phyloP scores from a whole-genome alignment of 1,139 yeast species.

The Geotrichum candidum region DNA sequence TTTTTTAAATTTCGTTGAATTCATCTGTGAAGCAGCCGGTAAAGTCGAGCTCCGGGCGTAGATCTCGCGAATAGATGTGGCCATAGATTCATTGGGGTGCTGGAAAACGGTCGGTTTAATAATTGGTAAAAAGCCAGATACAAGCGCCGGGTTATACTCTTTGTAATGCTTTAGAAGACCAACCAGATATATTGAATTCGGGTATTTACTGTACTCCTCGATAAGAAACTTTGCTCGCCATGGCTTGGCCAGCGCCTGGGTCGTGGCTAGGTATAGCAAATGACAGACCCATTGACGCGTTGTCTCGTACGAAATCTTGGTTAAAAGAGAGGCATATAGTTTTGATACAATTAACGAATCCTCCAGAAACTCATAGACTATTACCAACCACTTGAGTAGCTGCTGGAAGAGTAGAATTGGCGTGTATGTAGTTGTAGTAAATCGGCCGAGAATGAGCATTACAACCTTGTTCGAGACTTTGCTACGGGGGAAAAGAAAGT shows the following conservation, averaged over 20 bases:
- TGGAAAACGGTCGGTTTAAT: slow-evolving; percentile 27
- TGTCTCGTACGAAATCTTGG: slow-evolving; percentile 42
- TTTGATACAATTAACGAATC: slow-evolving; percentile 26
- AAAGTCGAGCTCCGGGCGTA: neutral
- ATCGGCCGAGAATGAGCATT: slow-evolving; percentile 13
- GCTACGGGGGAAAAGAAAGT: slow-evolving; percentile 15
- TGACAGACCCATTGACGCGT: slow-evolving; percentile 43
- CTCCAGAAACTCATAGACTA: slow-evolving; percentile 33
- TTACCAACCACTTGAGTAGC: slow-evolving; percentile 40
- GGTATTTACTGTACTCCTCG: slow-evolving; percentile 34
- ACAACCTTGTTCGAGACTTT: slow-evolving; percentile 18
- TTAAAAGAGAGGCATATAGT: slow-evolving; percentile 39
- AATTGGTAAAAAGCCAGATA: slow-evolving; percentile 27
- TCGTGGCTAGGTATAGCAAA: slow-evolving; percentile 38
- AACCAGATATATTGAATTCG: slow-evolving; percentile 33
- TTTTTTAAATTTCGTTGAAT: slow-evolving; percentile 6
- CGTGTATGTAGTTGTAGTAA: neutral
- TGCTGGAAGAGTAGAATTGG: slow-evolving; percentile 20
- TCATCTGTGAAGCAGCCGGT: neutral
- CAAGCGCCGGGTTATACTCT: slow-evolving; percentile 29
- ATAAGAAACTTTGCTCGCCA: slow-evolving; percentile 36
- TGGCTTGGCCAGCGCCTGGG: slow-evolving; percentile 33
- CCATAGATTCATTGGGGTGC: slow-evolving; percentile 29
- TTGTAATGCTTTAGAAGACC: slow-evolving; percentile 32
- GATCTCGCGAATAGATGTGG: slow-evolving; percentile 3